Base-by-base conservation (phyloP, 23 red algal genomes). In the Gracilaria vermiculophylla region DNA sequence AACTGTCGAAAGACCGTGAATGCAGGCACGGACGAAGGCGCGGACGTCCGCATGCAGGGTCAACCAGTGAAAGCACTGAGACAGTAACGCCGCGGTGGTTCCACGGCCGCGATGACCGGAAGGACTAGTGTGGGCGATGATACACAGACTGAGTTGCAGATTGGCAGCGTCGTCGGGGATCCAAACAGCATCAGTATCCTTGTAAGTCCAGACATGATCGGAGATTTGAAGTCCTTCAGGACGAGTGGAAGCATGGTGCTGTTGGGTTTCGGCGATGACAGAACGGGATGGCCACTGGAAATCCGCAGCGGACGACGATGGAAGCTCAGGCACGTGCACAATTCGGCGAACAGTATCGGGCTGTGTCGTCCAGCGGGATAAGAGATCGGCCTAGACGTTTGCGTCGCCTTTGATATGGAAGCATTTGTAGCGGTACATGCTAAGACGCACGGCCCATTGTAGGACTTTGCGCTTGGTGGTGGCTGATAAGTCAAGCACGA, bases 391-490 rank as follows among this genome's bases (percentile, higher is more conserved):
- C 56, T 44, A 76, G 37, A 76, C 40, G 48, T 76, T 88, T 16
- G 76, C 83, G 29, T 76, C 42, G 3, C 85, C 85, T 23, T 78
- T 76, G 71, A 78, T 78, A 50, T 67, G 74, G 73, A 78, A 45
- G 48, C 1, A 78, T 25, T 53, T 89, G 41, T 89, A 89, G 5
- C 39, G 17, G 73, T 78, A 79, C 50, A 89, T 89, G 47, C 71
- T 78, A 12, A 89, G 41, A 61, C 4, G 52, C 21, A 77, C 71
- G 31, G 71, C 42, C 69, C 57, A 79, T 20, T 55, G 53, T 21
- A 78, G 70, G 11, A 89, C 70, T 69, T 89, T 88, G 66, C 65
- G 80, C 27, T 53, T 5, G 19, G 57, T 42, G 0, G 60, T 85
- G 5, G 21, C 17, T 16, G 61, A 69, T 69, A 85, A 36, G 41